phyloP scores from a whole-genome alignment of 371 early-diverging fungal species.

The Mucor piriformis region DNA sequence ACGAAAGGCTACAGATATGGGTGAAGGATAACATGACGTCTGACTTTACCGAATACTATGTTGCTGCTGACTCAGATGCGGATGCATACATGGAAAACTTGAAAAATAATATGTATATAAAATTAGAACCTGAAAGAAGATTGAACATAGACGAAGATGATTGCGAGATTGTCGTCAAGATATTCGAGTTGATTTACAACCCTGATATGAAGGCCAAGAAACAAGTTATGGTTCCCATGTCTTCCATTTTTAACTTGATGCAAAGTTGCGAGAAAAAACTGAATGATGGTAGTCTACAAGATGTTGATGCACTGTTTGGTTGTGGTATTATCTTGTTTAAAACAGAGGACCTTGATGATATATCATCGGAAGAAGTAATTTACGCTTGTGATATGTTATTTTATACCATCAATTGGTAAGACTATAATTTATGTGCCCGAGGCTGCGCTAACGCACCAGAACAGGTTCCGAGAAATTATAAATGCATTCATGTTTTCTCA shows the following conservation, averaged over 20 bases:
- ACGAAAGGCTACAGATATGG: slow-evolving; percentile 67
- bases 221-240: slow-evolving; percentile 57
- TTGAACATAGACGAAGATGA: slow-evolving; percentile 54
- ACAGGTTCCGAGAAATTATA: slow-evolving; percentile 74
- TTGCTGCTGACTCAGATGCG: slow-evolving; percentile 49
- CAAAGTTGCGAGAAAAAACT: slow-evolving; percentile 71
- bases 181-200: slow-evolving; percentile 16
- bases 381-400: slow-evolving; percentile 55
- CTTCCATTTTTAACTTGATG: slow-evolving; percentile 73
- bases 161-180: slow-evolving; percentile 18
- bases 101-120: not conserved
- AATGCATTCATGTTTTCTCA: slow-evolving; percentile 66
- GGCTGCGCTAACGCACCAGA: not conserved
- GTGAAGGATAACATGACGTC: slow-evolving; percentile 68
- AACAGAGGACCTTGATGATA: slow-evolving; percentile 5
- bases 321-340: slow-evolving; percentile 66
- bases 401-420: slow-evolving; percentile 65
- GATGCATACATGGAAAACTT: slow-evolving; percentile 11
- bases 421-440: too few species aligned
- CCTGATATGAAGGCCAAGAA: slow-evolving; percentile 34
- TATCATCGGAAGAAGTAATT: slow-evolving; percentile 29
- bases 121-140: slow-evolving; percentile 34
- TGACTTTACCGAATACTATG: slow-evolving; percentile 66
- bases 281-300: slow-evolving; percentile 59
- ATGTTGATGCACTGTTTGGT: slow-evolving; percentile 75